phyloP scores from a whole-genome alignment of 306 rosid species.

The Ochetophila trinervis region DNA sequence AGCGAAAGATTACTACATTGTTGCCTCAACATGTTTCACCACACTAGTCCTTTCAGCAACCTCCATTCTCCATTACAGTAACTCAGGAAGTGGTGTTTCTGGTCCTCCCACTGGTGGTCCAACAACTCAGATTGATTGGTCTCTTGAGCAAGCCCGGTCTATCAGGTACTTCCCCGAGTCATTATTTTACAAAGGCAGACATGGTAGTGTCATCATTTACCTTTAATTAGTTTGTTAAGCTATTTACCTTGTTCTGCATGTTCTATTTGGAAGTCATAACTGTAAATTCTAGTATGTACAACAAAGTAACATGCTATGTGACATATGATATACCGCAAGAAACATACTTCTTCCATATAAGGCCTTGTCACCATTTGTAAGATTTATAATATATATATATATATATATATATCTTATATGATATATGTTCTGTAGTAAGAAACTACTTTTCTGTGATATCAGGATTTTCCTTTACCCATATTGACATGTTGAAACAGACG shows the following conservation, averaged over 20 bases:
- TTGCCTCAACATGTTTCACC: conserved; percentile 65
- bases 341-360: neutral
- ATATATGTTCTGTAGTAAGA: too few relatives aligned
- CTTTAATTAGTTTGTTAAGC: too few relatives aligned
- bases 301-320: too few relatives aligned
- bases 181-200: neutral
- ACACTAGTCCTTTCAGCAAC: conserved; percentile 53
- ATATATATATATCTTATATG: too few relatives aligned
- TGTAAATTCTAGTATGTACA: neutral
- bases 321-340: neutral
- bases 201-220: neutral
- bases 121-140: conserved; percentile 67
- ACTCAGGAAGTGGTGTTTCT: conserved; percentile 52
- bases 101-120: conserved; percentile 75
- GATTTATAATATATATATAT: too few relatives aligned
- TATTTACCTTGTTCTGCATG: too few relatives aligned
- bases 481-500: conserved; percentile 41
- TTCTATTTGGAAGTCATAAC: too few relatives aligned
- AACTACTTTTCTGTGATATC: neutral
- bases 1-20: conserved; percentile 64
- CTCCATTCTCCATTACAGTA: conserved; percentile 63
- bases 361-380: neutral
- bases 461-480: neutral
- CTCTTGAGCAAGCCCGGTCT: conserved; percentile 76
- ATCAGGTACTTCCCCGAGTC: conserved; percentile 42